These are phyloP conservation scores for Kurtzmaniella quercitrusa DNA, from an alignment of 1,139 yeast species.

Conservation along the genomic window DNA sequence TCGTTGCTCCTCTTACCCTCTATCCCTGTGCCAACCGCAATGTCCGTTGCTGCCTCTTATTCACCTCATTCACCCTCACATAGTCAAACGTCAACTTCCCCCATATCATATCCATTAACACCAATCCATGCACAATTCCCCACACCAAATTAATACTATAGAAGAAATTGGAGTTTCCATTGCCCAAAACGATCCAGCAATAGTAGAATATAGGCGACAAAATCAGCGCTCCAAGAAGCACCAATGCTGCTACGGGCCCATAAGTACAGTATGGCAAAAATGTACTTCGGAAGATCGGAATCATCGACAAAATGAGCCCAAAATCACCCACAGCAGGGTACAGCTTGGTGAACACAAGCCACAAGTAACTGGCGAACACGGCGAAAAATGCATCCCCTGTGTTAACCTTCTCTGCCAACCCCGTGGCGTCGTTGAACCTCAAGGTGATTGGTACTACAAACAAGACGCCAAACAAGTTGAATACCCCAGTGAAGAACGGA, in stretches of 20 bases:
- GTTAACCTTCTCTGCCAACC: conserved; percentile 1
- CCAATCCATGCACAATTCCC: conserved; percentile 64
- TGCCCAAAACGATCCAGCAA: conserved; percentile 91
- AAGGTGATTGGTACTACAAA: conserved; percentile 73
- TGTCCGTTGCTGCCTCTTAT: conserved; percentile 13
- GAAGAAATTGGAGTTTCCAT: conserved; percentile 94
- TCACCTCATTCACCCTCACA: conserved; percentile 38
- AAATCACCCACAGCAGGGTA: conserved; percentile 88
- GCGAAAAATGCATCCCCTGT: conserved; percentile 62
- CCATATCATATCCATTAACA: conserved; percentile 80
- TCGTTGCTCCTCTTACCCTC: background rate
- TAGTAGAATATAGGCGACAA: conserved; percentile 89
- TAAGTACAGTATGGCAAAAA: conserved; percentile 32
- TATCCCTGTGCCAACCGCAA: conserved; percentile 38
- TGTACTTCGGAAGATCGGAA: conserved; percentile 52
- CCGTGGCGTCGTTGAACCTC: conserved; percentile 43
- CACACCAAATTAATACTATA: conserved; percentile 88
- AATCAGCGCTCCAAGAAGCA: conserved; percentile 33
- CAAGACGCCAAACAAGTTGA: conserved; percentile 68
- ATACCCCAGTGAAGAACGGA: conserved; percentile 77
- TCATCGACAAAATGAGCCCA: conserved; percentile 59
- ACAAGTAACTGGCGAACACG: conserved; percentile 55
- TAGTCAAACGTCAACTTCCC: conserved; percentile 71
- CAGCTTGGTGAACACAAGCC: conserved; percentile 72
- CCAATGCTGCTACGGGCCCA: conserved; percentile 31